phyloP scores from a whole-genome alignment of 2,329 filamentous ascomycete genomes.

The Harringtonia lauricola region DNA sequence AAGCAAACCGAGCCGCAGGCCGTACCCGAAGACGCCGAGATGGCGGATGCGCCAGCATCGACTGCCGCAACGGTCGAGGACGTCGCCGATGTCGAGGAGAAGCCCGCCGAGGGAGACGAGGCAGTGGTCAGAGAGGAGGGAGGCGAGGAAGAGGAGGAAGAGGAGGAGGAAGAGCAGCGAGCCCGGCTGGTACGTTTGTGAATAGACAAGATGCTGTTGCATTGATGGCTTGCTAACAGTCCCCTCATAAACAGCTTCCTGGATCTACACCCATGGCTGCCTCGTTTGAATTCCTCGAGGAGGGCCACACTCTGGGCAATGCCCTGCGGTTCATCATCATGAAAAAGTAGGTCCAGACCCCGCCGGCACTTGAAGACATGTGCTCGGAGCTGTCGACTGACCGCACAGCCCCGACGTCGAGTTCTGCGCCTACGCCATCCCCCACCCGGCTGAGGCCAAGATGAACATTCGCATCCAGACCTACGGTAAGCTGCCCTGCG shows the following conservation, averaged over 20 bases:
- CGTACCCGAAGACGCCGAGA: constrained; percentile 19
- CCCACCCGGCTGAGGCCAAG: constrained; percentile 88
- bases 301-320: constrained; percentile 94
- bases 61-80: constrained; percentile 9
- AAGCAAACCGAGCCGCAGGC: constrained; percentile 10
- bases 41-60: constrained; percentile 29
- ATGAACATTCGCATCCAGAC: constrained; percentile 98
- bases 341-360: constrained; percentile 98
- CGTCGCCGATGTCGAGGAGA: constrained; percentile 10
- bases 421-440: constrained; percentile 96
- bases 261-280: constrained; percentile 80
- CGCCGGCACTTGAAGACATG: no score
- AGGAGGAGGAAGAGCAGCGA: constrained; percentile 40
- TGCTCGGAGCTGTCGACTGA: no score
- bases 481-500: constrained; percentile 62
- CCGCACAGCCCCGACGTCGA: constrained; percentile 77
- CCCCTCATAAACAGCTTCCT: constrained; percentile 57
- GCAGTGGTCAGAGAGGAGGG: constrained; percentile 14
- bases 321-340: constrained; percentile 91
- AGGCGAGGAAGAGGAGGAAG: constrained; percentile 32
- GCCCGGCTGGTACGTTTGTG: constrained; percentile 52
- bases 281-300: constrained; percentile 87
- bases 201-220: no score
- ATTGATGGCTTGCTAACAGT: no score
- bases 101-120: constrained; percentile 15